Percentiles rank a stretch among this genome's conserved stretches.
Conservation (phyloP, 1,139 yeast genomes). For the Blastobotrys elegans region DNA sequence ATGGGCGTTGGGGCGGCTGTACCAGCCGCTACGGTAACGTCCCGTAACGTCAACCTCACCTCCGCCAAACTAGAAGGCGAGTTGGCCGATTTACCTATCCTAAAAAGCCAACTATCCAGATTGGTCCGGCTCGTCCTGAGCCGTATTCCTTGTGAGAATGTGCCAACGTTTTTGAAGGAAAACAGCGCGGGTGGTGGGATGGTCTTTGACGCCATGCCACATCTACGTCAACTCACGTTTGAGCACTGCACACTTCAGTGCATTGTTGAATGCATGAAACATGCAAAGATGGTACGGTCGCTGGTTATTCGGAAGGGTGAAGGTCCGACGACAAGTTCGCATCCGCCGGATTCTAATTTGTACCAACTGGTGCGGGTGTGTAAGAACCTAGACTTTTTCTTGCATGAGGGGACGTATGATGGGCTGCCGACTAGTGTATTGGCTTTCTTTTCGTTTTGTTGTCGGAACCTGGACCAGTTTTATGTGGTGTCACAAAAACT, state of each 20-base stretch:
- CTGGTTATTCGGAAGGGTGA: slow-evolving; percentile 4
- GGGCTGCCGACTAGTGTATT: slow-evolving; percentile 1
- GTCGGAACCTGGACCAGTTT: slow-evolving; percentile 1
- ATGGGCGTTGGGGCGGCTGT: too few species aligned
- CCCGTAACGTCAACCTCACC: neutral
- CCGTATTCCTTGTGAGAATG: neutral
- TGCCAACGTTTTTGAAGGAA: neutral
- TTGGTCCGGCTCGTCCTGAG: neutral
- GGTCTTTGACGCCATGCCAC: neutral
- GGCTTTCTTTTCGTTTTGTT: neutral
- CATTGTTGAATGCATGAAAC: neutral
- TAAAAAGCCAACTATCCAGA: neutral
- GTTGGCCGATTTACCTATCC: neutral
- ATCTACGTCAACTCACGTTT: slow-evolving; percentile 2
- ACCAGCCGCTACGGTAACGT: neutral
- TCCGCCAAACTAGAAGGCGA: neutral
- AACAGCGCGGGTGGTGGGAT: neutral
- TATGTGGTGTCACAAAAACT: neutral
- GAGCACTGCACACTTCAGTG: neutral
- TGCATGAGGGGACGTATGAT: slow-evolving; percentile 3
- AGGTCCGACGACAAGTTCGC: neutral
- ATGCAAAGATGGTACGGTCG: neutral
- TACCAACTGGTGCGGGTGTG: slow-evolving; percentile 5
- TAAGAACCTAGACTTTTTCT: slow-evolving; percentile 1
- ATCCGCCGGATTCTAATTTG: neutral